Evolutionary conservation across 2,329 filamentous ascomycete species (phyloP), one percentile per base, ranked within the genome.

Genomic region (Penicillium sp.): DNA sequence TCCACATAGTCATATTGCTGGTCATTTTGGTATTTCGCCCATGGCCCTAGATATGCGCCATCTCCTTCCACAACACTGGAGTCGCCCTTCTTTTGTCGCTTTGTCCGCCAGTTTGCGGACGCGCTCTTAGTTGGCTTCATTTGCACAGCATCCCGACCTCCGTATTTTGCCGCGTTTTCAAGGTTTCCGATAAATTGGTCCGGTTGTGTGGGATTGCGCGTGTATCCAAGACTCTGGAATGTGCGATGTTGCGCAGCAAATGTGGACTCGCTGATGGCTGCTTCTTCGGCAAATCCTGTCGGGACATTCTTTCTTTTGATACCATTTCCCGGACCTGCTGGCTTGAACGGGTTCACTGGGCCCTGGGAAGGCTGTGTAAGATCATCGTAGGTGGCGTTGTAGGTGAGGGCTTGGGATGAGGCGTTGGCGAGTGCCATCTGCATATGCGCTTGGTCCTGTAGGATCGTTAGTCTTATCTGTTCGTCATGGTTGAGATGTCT

Each of bases 201-300:
- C 16, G 75, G 73, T 28, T 69, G 57, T 19, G 69, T 74, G 11
- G 78, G 78, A 58, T 81, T 77, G 62, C 75, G 73, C 67, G 84
- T 77, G 64, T 82, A 82, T 3, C 80, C 80, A 43, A 81, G 63
- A 59, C 88, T 83, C 71, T 93, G 88, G 57, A 94, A 84, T 1
- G 91, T 91, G 55, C 91, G 88, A 71, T 97, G 92, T 61, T 94
- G 91, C 67, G 84, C 85, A 64, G 90, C 86, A 72, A 99, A 99
- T 0, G 90, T 91, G 61, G 93, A 85, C 68, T 97, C 94, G 73
- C 90, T 96, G 61, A 99, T 85, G 64, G 85, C 89, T 0, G 89
- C 91, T 74, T 99, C 93, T 64, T 94, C 84, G 2, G 94, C 94
- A 66, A 84, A 88, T 11, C 94, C 94, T 0, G 94, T 97, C 11